Base-by-base conservation (phyloP, 2,329 filamentous ascomycete species). In the Calonectria pteridis region DNA sequence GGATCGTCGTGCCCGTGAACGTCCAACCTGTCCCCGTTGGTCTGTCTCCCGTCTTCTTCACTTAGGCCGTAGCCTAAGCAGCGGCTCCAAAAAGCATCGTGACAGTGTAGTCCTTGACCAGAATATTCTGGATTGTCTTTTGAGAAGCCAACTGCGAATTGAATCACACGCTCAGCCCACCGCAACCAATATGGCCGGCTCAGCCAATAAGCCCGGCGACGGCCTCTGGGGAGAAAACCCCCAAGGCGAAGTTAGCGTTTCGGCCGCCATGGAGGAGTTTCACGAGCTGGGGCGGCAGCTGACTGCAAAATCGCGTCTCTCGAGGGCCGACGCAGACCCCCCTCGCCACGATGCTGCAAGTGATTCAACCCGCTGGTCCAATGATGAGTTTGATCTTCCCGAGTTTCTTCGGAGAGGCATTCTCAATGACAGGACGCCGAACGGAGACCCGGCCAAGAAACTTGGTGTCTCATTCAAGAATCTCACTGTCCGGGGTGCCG, bases 401-500 rank as follows among this genome's bases (percentile, higher is more conserved):
- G 69, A 71, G 23, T 71, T 71, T 18, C 69, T 71, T 49, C 69
- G 62, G 49, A 55, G 50, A 59, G 69, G 69, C 35, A 55, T 66
- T n/a, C 33, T 71, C 26, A 51, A 65, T 18, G 62, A 50, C 18
- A 46, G 69, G 29, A 71, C 69, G 6, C 69, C 69, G 7, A 35
- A 28, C 3, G 69, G 69, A 59, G 59, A 58, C 5, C 69, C 69
- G 1, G 37, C 69, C 18, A 71, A 71, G 28, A 53, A 62, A 59
- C 69, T 95, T 18, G 94, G 94, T 1, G 92, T 95, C 0, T 86
- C 94, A 1, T 95, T 92, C 86, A 94, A 92, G 82, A 88, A 94
- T 76, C 86, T 95, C 65, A 94, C 91, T 0, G 94, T 95, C 23
- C 91, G 92, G 81, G 94, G 93, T n/a, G 85, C 92, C 10, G 90